Percentiles rank a stretch among this genome's conserved stretches.
These are phyloP conservation scores for Fusarium cyanostomum DNA, from an alignment of 2,329 filamentous ascomycete genomes.

Conservation along the genomic window DNA sequence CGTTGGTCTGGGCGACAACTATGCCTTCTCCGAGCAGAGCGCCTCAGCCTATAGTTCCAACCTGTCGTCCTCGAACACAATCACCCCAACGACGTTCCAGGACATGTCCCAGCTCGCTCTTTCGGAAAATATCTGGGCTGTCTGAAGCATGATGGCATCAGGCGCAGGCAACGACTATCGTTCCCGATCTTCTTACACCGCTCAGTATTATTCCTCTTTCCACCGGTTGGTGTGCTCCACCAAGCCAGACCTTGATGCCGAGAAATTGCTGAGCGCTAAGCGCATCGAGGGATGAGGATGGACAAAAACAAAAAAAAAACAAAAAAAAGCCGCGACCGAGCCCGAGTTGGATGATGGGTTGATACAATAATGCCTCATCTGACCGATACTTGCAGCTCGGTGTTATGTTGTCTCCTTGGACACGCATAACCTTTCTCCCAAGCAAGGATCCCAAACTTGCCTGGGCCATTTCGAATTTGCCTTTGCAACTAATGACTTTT, in stretches of 20 bases:
- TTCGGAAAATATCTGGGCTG: slow-evolving; percentile 34
- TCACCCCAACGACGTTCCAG: slow-evolving; percentile 41
- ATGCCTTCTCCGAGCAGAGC: slow-evolving; percentile 41
- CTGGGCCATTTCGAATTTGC: slow-evolving; percentile 11
- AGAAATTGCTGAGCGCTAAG: slow-evolving; percentile 9
- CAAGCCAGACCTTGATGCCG: slow-evolving; percentile 11
- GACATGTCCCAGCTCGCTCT: slow-evolving; percentile 40
- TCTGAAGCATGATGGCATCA: slow-evolving; percentile 8
- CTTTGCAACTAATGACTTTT: slow-evolving; percentile 40
- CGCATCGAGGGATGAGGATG: slow-evolving; percentile 31
- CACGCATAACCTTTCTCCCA: neutral
- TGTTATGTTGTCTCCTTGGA: slow-evolving; percentile 17
- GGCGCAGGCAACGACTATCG: slow-evolving; percentile 10
- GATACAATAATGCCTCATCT: slow-evolving; percentile 19
- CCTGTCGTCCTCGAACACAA: slow-evolving; percentile 43
- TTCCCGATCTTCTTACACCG: slow-evolving; percentile 24
- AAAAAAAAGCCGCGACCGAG: slow-evolving; percentile 25
- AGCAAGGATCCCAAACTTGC: slow-evolving; percentile 15
- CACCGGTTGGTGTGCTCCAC: slow-evolving; percentile 23
- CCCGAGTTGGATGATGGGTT: slow-evolving; percentile 24
- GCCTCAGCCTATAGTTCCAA: slow-evolving; percentile 40
- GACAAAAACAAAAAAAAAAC: slow-evolving; percentile 24
- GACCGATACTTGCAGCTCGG: slow-evolving; percentile 5
- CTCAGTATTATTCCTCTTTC: slow-evolving; percentile 23
- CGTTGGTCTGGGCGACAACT: slow-evolving; percentile 34